Percentiles rank a stretch among this genome's conserved stretches.
These are phyloP conservation scores for Pseudocercospora fijiensis DNA, from an alignment of 2,329 filamentous ascomycete genomes.

Conservation along the genomic window DNA sequence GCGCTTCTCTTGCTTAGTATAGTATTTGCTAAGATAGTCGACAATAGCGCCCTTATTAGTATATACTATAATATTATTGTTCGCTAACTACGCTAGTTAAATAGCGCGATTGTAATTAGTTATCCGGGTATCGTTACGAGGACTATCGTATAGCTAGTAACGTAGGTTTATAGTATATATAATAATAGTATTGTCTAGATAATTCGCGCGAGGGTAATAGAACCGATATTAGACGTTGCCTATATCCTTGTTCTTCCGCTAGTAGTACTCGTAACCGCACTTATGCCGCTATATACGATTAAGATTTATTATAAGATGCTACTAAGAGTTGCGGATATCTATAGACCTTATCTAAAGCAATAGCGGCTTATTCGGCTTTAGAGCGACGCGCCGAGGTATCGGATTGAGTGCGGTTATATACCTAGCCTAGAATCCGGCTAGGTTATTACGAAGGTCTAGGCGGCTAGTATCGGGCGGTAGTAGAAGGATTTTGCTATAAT, in stretches of 20 bases:
- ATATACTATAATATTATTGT: neutral
- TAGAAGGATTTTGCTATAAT: neutral
- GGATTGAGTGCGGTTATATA: neutral
- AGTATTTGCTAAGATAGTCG: too few relatives aligned
- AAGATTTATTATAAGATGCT: too few relatives aligned
- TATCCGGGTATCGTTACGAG: neutral
- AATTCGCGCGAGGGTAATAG: neutral
- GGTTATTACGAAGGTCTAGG: neutral
- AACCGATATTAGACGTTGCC: neutral
- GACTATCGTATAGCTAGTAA: neutral
- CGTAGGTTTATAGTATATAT: neutral
- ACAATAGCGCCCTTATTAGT: too few relatives aligned
- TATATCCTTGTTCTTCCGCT: neutral
- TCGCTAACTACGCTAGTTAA: neutral
- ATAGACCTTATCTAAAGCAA: neutral
- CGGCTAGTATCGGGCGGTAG: neutral
- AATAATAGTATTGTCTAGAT: neutral
- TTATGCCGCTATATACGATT: neutral
- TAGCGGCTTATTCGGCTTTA: neutral
- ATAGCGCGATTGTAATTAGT: neutral
- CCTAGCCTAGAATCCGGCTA: neutral
- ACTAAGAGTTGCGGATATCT: too few relatives aligned
- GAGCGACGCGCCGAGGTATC: neutral
- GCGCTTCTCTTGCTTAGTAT: too few relatives aligned
- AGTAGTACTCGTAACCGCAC: neutral